Conservation (phyloP, 768 basidiomycete genomes). For the Phylloporus sp. region DNA sequence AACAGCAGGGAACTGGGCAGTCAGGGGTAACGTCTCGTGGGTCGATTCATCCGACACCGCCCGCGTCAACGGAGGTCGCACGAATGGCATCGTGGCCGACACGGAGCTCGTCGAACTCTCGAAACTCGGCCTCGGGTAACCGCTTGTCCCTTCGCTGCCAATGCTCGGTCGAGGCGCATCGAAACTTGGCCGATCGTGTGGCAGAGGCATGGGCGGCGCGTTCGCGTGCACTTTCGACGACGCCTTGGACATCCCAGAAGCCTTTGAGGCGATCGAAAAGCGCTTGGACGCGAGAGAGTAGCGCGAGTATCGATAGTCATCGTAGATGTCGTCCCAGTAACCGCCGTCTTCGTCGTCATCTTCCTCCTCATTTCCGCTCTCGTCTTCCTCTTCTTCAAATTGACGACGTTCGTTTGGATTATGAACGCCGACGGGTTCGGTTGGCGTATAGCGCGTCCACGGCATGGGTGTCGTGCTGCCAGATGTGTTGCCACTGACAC, state of each 20-base stretch:
- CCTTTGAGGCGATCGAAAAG: conserved; percentile 18
- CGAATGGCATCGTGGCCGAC: conserved; percentile 13
- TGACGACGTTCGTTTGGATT: neutral
- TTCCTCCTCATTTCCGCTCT: conserved; percentile 14
- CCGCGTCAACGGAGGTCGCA: conserved; percentile 20
- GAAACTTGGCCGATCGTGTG: conserved; percentile 18
- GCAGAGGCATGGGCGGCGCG: conserved; percentile 25
- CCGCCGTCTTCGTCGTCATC: conserved; percentile 31
- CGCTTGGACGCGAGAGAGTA: conserved; percentile 43
- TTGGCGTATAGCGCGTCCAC: conserved; percentile 29
- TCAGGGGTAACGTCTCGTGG: conserved; percentile 20
- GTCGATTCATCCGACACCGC: conserved; percentile 23
- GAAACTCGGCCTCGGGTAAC: conserved; percentile 20
- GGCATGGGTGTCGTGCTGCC: conserved; percentile 14
- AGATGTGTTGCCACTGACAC: conserved; percentile 3
- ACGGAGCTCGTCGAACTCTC: conserved; percentile 22
- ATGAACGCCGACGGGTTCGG: conserved; percentile 13
- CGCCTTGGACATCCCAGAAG: conserved; percentile 21
- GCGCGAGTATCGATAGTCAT: conserved; percentile 71
- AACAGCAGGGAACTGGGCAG: conserved; percentile 30
- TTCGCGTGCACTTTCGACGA: conserved; percentile 23
- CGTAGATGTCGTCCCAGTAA: conserved; percentile 78
- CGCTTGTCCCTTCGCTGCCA: conserved; percentile 19
- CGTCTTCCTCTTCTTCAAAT: conserved; percentile 7
- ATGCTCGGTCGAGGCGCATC: conserved; percentile 17